Conservation (phyloP, 495 filamentous ascomycete genomes). For the Penicillium mononematosum region DNA sequence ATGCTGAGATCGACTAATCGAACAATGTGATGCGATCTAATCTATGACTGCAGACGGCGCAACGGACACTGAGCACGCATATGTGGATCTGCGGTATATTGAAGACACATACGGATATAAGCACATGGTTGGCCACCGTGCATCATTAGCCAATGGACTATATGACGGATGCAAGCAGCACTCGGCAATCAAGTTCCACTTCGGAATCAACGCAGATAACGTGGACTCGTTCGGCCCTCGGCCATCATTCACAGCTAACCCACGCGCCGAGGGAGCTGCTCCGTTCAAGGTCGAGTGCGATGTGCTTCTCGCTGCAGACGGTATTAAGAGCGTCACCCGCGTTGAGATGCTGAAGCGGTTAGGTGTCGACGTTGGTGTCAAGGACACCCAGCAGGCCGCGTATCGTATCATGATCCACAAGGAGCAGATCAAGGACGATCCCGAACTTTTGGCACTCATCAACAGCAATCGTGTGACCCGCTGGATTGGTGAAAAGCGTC, state of each 20-base stretch:
- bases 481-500: slow-evolving; percentile 74
- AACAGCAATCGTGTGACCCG: slow-evolving; percentile 66
- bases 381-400: slow-evolving; percentile 75
- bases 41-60: slow-evolving; percentile 55
- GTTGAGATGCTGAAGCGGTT: slow-evolving; percentile 58
- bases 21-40: neutral
- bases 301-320: slow-evolving; percentile 69
- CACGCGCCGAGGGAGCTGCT: slow-evolving; percentile 49
- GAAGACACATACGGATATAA: slow-evolving; percentile 65
- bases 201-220: slow-evolving; percentile 53
- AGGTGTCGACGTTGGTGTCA: slow-evolving; percentile 54
- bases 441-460: slow-evolving; percentile 65
- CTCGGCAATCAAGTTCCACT: slow-evolving; percentile 66
- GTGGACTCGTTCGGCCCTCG: slow-evolving; percentile 55
- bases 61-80: slow-evolving; percentile 63
- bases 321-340: slow-evolving; percentile 67
- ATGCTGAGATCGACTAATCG: slow-evolving; percentile 7
- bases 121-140: slow-evolving; percentile 77
- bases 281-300: slow-evolving; percentile 61
- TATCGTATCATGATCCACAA: slow-evolving; percentile 80
- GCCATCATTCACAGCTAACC: slow-evolving; percentile 55
- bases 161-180: slow-evolving; percentile 66
- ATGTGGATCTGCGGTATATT: slow-evolving; percentile 68
- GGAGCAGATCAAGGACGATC: slow-evolving; percentile 62
- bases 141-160: slow-evolving; percentile 66